These are phyloP conservation scores for Plasmodium cynomolgi DNA, from an alignment of 169 alveolate genomes.

Conservation along the genomic window DNA sequence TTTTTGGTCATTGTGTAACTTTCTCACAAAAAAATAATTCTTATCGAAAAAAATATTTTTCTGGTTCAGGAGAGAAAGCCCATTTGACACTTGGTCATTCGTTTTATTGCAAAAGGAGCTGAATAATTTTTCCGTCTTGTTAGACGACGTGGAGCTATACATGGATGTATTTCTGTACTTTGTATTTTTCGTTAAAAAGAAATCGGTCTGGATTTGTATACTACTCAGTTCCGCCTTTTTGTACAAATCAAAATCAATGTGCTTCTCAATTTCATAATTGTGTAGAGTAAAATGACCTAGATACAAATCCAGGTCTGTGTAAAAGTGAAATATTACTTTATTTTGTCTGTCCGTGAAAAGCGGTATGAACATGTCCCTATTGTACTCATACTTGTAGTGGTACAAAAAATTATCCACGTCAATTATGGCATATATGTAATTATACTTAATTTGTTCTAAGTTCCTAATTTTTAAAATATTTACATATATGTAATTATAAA, in stretches of 20 bases:
- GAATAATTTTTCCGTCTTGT: slow-evolving; percentile 21
- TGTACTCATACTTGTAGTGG: slow-evolving; percentile 62
- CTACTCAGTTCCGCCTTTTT: slow-evolving; percentile 7
- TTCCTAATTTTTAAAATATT: slow-evolving; percentile 62
- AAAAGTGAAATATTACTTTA: slow-evolving; percentile 42
- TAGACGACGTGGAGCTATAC: slow-evolving; percentile 31
- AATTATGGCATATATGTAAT: slow-evolving; percentile 55
- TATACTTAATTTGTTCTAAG: slow-evolving; percentile 41
- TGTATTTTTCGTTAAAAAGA: slow-evolving; percentile 6
- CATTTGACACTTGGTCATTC: neutral
- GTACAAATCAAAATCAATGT: slow-evolving; percentile 52
- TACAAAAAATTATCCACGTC: slow-evolving; percentile 67
- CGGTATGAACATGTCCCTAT: slow-evolving; percentile 70
- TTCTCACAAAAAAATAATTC: slow-evolving; percentile 66
- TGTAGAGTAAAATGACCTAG: slow-evolving; percentile 38
- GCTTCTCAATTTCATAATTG: slow-evolving; percentile 66
- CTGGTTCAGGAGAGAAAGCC: slow-evolving; percentile 19
- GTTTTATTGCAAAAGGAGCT: slow-evolving; percentile 2
- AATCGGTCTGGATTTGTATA: neutral
- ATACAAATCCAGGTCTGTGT: slow-evolving; percentile 42
- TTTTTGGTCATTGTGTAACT: slow-evolving; percentile 55
- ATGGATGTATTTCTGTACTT: neutral
- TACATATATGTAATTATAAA: slow-evolving; percentile 57
- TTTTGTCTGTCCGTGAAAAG: slow-evolving; percentile 52
- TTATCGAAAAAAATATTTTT: slow-evolving; percentile 60